These are phyloP conservation scores for Hypoxylon rickii DNA, from an alignment of 495 filamentous ascomycete genomes.

Conservation along the genomic window DNA sequence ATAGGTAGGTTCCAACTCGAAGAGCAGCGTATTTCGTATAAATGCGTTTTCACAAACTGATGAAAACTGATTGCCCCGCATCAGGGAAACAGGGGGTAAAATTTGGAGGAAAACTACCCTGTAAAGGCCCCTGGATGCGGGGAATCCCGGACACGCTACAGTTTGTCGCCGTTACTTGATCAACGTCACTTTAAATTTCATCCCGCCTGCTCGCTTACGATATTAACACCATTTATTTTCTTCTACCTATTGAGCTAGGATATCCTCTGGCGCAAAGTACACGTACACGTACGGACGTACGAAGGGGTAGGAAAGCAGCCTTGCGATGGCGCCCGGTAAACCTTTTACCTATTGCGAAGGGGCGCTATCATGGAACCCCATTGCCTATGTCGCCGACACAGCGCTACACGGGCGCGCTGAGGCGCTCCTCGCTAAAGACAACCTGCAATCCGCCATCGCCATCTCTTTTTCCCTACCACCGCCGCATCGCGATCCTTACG, in stretches of 20 bases:
- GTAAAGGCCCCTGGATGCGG: slow-evolving; percentile 24
- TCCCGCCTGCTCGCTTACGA: too few relatives aligned
- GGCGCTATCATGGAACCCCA: slow-evolving; percentile 32
- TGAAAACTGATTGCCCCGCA: too few relatives aligned
- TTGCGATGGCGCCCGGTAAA: slow-evolving; percentile 19
- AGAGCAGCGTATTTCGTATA: too few relatives aligned
- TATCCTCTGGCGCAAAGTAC: too few relatives aligned
- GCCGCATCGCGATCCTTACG: slow-evolving; percentile 51
- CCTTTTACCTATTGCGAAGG: slow-evolving; percentile 36
- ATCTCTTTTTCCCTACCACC: slow-evolving; percentile 55
- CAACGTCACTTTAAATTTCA: too few relatives aligned
- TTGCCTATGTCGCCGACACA: slow-evolving; percentile 28
- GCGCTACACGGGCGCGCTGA: slow-evolving; percentile 34
- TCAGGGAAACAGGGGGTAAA: neutral
- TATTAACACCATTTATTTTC: too few relatives aligned
- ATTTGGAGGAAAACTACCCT: slow-evolving; percentile 12
- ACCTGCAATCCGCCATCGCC: slow-evolving; percentile 54
- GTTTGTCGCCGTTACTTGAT: too few relatives aligned
- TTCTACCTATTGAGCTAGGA: neutral
- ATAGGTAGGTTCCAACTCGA: too few relatives aligned
- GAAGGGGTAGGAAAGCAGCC: neutral
- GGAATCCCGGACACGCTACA: slow-evolving; percentile 17
- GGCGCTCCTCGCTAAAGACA: slow-evolving; percentile 42
- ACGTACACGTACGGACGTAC: too few relatives aligned
- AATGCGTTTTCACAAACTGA: too few relatives aligned